Evolutionary conservation across 352 stramenopile species (phyloP), one percentile per base, ranked within the genome.

Genomic region (Phytophthora tubulina): DNA sequence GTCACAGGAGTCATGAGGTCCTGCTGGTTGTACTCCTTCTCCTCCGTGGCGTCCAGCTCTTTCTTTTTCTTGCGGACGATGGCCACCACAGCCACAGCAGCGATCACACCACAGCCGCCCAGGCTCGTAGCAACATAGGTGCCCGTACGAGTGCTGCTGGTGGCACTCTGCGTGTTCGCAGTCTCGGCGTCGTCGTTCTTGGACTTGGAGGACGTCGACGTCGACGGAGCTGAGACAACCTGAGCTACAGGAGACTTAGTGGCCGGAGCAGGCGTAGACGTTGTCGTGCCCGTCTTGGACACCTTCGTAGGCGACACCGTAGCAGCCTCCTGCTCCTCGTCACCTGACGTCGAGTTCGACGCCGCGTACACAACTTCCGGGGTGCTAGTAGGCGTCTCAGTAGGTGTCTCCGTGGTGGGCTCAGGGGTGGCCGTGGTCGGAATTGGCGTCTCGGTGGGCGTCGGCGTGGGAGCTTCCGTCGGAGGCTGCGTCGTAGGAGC

Each of bases 51-150:
- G 17, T 90, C 82, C 38, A 90, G 63, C 60, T 78, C 39, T 44
- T 82, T 41, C 78, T 92, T 88, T 75, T 88, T 90, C 75, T 81
- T 84, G 55, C 78, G 82, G 17, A 80, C 60, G 11, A 84, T 69
- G 46, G 85, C 76, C 48, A 87, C 72, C 10, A 80, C 65, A 21
- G 60, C 73, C 2, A 79, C 65, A 51, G 64, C 76, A 9, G 73
- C 79, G 9, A 78, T 30, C 5, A 80, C 64, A 3, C 59, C 79
- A 8, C 71, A 45, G 21, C 64, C 53, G 32, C 71, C 71, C 1
- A 82, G 13, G 6, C 17, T 39, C 7, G 64, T 70, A 9, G 62
- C 60, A 5, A 80, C 15, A 41, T 66, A 68, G 0, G 58, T 79
- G 17, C 45, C 69, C 3, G 55, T 3, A 15, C 38, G n/a, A 6